These are phyloP conservation scores for Vicia sativa DNA, from an alignment of 306 rosid genomes.

Conservation along the genomic window DNA sequence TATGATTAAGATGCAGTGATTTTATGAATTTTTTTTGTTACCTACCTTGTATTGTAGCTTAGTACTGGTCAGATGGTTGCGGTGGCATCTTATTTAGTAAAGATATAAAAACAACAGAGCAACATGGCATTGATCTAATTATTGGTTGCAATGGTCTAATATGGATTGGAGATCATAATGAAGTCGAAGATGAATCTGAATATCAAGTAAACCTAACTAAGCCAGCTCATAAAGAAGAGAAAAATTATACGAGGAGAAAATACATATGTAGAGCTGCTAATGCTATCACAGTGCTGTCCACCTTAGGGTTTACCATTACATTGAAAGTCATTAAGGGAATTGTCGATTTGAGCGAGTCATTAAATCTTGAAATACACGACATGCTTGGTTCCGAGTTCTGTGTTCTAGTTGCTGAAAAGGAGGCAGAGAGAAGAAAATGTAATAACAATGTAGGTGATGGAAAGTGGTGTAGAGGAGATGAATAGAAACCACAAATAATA, in stretches of 20 bases:
- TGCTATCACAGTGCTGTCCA: slow-evolving; percentile 64
- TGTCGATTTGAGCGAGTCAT: slow-evolving; percentile 57
- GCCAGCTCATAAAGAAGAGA: too few species aligned
- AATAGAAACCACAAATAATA: too few species aligned
- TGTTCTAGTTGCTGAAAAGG: slow-evolving; percentile 80
- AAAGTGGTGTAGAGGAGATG: too few species aligned
- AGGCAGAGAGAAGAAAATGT: slow-evolving; percentile 76
- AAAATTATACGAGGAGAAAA: slow-evolving; percentile 59
- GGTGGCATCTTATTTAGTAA: slow-evolving; percentile 74
- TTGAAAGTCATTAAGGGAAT: slow-evolving; percentile 65
- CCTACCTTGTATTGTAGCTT: slow-evolving; percentile 55
- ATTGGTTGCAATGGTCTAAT: slow-evolving; percentile 88
- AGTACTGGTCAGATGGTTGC: slow-evolving; percentile 80
- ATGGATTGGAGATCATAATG: slow-evolving; percentile 86
- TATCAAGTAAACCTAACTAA: slow-evolving; percentile 61
- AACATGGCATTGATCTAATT: slow-evolving; percentile 71
- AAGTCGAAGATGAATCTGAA: slow-evolving; percentile 59
- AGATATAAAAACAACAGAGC: slow-evolving; percentile 88
- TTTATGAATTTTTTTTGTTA: too few species aligned
- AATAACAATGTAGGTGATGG: too few species aligned
- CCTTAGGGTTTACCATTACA: slow-evolving; percentile 65
- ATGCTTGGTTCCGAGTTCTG: slow-evolving; percentile 86
- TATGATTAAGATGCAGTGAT: too few species aligned
- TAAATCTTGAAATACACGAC: slow-evolving; percentile 62
- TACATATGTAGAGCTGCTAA: slow-evolving; percentile 80